Evolutionary conservation across 345 rosid species (phyloP), one percentile per base, ranked within the genome.

Genomic region (Eucalyptus tenuipes): DNA sequence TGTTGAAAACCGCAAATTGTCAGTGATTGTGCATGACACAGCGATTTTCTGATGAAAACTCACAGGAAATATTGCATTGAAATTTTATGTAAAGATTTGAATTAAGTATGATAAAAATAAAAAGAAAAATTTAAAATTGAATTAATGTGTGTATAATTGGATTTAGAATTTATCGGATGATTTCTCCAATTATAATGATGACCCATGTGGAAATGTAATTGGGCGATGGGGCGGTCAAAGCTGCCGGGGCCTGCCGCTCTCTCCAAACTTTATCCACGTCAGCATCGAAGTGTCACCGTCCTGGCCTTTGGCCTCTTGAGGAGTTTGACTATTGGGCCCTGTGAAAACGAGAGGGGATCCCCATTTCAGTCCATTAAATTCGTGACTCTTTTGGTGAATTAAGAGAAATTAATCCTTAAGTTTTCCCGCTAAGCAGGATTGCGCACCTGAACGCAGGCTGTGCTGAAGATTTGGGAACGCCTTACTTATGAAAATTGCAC

Each of bases 21-120:
- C 0, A 3, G 2, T 52, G 57, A 52, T 52, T 52, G 0, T 52
- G 10, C 7, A 25, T 52, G 1, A 20, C 4, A 20, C 0, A 3
- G 1, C 1, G 13, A 71, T 68, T 17, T 33, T 33, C 0, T 8
- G 2, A 6, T 4, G 24, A 33, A 33, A 71, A 3, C 18, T 4
- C 7, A 10, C 2, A 5, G 3, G 4, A 71, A 37, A 10, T 12
- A 37, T 5, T 18, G 12, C 12, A 10, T 37, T 18, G 5, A 0
- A 10, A 18, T 18, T 71, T 37, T 4, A 7, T 3, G 13, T 7
- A 71, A 18, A 10, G 2, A 3, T 33, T 71, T 33, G 11, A 18
- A 71, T 3, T 37, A 37, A 71, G 6, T 18, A 9, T 13, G 13
- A 9, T 71, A 71, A 18, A 18, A 71, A 7, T 33, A 1, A 13